Base-by-base conservation (phyloP, 257 asterid species). In the Asclepias syriaca region DNA sequence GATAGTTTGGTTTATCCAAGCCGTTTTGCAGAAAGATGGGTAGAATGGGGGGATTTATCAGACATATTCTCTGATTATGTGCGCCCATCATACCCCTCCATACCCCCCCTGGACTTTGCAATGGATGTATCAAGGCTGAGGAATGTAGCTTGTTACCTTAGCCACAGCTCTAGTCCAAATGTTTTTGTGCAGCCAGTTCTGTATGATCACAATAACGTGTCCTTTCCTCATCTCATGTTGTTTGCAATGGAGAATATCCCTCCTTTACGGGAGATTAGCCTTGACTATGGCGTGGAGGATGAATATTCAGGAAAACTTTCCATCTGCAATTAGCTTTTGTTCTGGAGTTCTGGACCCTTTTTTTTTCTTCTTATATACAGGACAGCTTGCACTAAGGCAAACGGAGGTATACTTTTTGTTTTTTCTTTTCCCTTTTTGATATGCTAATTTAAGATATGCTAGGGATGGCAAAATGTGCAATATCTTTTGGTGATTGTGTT, bases 211-310 rank as follows among this genome's bases (percentile, higher is more conserved):
- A 88, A 85, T 68, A 87, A 79, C 65, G 72, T 88, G 19, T 87
- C 90, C 27, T 93, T 93, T 61, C 98, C 97, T 13, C 97, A 77
- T 75, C 82, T 91, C n/a, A 93, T 93, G 97, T 78, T 93, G 56
- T 91, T 93, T 82, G 94, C 98, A 13, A 77, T 84, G 86, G 98
- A 93, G 85, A 89, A 89, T 77, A 89, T 93, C 61, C 95, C 98
- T 75, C 98, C 98, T 24, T 49, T 91, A 84, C 81, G 89, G 81
- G 97, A 89, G 83, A 85, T 93, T 63, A 85, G 92, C 72, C 77
- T 93, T 66, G 97, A 93, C 81, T 91, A 93, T 81, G 98, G 97
- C 24, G 86, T 90, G 57, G 88, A 86, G n/a, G 96, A 89, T 78
- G 97, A 90, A 54, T 78, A 70, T 71, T 78, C 78, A n/a, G 96